Evolutionary conservation across 1,139 yeast species (phyloP), one percentile per base, ranked within the genome.

Genomic region (Debaryomyces fabryi): DNA sequence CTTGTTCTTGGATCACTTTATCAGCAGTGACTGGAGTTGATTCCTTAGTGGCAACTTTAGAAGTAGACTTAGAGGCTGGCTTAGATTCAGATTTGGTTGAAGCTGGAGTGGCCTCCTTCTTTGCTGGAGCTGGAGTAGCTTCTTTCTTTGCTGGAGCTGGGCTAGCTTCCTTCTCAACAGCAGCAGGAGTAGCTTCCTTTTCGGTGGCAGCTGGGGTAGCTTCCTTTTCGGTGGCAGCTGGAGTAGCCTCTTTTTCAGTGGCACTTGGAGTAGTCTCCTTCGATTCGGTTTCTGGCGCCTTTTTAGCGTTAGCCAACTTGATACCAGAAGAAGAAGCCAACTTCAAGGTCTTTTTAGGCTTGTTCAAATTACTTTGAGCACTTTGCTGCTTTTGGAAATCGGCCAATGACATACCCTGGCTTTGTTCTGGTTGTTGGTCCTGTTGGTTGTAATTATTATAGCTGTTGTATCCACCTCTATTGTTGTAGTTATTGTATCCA

Each of bases 331-430:
- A 79, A 33, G 85, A 71, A 10, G 84, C 85, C 64, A 86, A 74
- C 64, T 86, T 86, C 65, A 87, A 77, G 39, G 85, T 82, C 59
- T 68, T 73, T 63, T 76, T 76, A 51, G 89, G 88, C 62, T 85
- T 85, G 60, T 71, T 73, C 60, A 74, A 68, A 52, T 69, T 59
- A 51, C 71, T 60, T 58, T 59, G 71, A 50, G 70, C 57, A 40
- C 71, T 74, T 63, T 85, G 82, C 67, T 85, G 86, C 65, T 86
- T 86, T 69, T 89, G 88, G 72, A 85, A 90, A 63, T 91, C 96
- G 49, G 91, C 96, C 60, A 91, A 78, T 35, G 96, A 83, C 91
- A 89, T 85, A 46, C 93, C 95, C 55, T 69, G 76, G 32, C 63
- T 61, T 50, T 58, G 65, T 42, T 54, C 62, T 40, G 52, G 54